These are phyloP conservation scores for Candida tetrigidarum DNA, from an alignment of 1,139 yeast genomes.

Conservation along the genomic window DNA sequence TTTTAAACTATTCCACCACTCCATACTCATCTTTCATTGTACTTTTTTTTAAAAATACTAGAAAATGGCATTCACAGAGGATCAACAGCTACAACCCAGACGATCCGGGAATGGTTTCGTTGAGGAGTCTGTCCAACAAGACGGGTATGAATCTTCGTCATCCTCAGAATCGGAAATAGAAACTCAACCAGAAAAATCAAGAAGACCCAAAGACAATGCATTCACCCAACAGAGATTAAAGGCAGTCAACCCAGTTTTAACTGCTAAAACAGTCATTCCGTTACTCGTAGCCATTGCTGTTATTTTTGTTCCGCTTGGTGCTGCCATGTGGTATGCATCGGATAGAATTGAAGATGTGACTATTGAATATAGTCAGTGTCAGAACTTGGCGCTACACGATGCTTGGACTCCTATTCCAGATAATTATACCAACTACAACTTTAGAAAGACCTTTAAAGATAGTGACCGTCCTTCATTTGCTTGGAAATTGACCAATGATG, in stretches of 20 bases:
- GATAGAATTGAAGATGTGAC: constrained; percentile 73
- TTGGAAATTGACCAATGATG: constrained; percentile 67
- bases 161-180: constrained; percentile 5
- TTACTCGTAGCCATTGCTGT: constrained; percentile 74
- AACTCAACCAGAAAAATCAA: constrained; percentile 32
- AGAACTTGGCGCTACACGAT: constrained; percentile 54
- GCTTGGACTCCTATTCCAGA: constrained; percentile 65
- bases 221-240: constrained; percentile 63
- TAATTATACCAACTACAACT: constrained; percentile 56
- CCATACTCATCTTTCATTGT: not conserved
- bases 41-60: not conserved
- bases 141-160: constrained; percentile 25
- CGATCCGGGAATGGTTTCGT: not conserved
- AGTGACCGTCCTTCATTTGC: constrained; percentile 16
- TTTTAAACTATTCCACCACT: no score
- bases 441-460: constrained; percentile 34
- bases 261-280: constrained; percentile 90
- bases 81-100: constrained; percentile 1
- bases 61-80: constrained; percentile 1
- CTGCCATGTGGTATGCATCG: constrained; percentile 86
- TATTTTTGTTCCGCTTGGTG: constrained; percentile 92
- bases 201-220: constrained; percentile 61
- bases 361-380: constrained; percentile 84
- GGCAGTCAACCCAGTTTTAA: constrained; percentile 71
- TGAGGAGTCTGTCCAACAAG: constrained; percentile 4